Evolutionary conservation across 2,329 filamentous ascomycete species (phyloP).

Genomic region (Colletotrichum horii): DNA sequence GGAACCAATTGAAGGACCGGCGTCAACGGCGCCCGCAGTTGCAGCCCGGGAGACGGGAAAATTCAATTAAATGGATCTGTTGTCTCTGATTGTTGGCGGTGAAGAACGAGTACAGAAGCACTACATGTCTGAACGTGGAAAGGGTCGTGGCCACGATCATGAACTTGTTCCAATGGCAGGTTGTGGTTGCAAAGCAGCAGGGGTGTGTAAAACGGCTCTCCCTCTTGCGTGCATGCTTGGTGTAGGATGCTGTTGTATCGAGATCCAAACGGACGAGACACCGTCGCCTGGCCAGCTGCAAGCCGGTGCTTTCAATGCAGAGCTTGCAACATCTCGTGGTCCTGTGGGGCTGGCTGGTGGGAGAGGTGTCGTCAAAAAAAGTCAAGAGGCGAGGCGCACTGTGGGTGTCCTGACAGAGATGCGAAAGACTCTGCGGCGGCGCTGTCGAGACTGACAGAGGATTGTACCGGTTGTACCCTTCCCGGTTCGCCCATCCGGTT

Average conservation of each 20-base stretch:
- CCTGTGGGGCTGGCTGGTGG: conserved; percentile 10
- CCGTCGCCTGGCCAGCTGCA: conserved; percentile 10
- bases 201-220: conserved; percentile 3
- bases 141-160: not conserved
- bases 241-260: conserved; percentile 15
- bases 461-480: not conserved
- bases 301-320: conserved; percentile 13
- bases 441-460: not conserved
- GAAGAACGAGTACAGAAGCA: not conserved
- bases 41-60: not conserved
- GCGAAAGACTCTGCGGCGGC: not conserved
- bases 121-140: not conserved
- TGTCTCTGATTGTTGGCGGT: conserved; percentile 12
- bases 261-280: conserved; percentile 19
- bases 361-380: not conserved
- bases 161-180: not conserved
- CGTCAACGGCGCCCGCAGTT: conserved; percentile 7
- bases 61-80: conserved; percentile 16
- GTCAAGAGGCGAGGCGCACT: conserved; percentile 7
- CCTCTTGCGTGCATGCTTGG: not conserved
- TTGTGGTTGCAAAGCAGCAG: conserved; percentile 6
- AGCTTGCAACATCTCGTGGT: conserved; percentile 21
- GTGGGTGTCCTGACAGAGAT: not conserved
- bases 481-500: conserved; percentile 18
- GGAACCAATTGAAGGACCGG: not conserved